These are phyloP conservation scores for Juncus inflexus DNA, from an alignment of 176 grass and related monocot species.

Conservation along the genomic window DNA sequence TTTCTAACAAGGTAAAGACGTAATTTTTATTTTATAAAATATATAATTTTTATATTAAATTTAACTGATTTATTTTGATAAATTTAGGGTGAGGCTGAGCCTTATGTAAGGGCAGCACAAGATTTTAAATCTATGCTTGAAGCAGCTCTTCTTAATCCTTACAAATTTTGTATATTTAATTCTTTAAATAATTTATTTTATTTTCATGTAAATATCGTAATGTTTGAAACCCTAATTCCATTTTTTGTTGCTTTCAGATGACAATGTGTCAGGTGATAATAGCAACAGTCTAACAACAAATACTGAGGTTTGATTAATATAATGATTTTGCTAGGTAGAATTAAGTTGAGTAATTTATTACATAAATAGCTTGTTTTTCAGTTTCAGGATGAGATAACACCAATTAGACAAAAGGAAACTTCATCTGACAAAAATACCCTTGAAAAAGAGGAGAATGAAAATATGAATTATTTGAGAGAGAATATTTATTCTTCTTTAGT, in stretches of 20 bases:
- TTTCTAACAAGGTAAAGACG: constrained; percentile 39
- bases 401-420: constrained; percentile 19
- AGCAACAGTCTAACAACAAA: constrained; percentile 19
- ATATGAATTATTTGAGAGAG: constrained; percentile 28
- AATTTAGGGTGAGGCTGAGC: constrained; percentile 40
- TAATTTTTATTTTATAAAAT: background rate
- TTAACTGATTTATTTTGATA: constrained; percentile 23
- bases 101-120: constrained; percentile 46
- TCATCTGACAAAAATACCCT: constrained; percentile 13
- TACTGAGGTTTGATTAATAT: constrained; percentile 1
- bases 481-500: constrained; percentile 51
- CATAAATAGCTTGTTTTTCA: background rate
- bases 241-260: background rate
- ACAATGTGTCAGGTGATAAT: constrained; percentile 26
- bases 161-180: constrained; percentile 59
- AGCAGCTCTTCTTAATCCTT: constrained; percentile 72
- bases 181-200: background rate
- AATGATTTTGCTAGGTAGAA: background rate
- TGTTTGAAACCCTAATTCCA: background rate
- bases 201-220: background rate
- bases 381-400: constrained; percentile 26
- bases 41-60: background rate
- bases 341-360: background rate
- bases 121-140: constrained; percentile 85
- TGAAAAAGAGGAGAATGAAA: constrained; percentile 12